A percentile compares a stretch with the other conserved stretches of the same genome.
Conservation (phyloP, 1,284 basidiomycete species). For the Cutaneotrichosporon cavernicola region DNA sequence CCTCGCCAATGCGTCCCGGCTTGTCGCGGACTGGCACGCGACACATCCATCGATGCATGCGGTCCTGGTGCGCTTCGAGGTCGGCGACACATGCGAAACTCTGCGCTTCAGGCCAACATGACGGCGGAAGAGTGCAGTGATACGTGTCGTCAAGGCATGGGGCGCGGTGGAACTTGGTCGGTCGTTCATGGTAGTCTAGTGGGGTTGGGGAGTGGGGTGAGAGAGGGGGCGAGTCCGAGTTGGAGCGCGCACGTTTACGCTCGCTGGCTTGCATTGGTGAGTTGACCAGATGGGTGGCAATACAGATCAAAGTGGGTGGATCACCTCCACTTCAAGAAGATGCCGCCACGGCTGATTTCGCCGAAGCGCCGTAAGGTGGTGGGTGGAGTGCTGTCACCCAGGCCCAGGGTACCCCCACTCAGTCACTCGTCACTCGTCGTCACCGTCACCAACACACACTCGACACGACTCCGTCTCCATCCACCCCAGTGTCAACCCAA, state of each 20-base stretch:
- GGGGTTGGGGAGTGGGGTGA: neutral
- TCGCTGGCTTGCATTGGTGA: neutral
- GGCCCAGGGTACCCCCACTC: neutral
- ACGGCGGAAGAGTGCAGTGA: constrained; percentile 75
- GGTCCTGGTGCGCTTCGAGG: constrained; percentile 75
- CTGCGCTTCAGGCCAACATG: constrained; percentile 68
- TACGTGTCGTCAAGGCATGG: constrained; percentile 42
- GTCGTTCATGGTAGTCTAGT: constrained; percentile 1
- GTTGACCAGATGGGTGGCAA: neutral
- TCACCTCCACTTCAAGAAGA: constrained; percentile 9
- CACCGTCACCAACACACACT: constrained; percentile 8
- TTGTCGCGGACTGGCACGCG: constrained; percentile 46
- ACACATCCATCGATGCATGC: constrained; percentile 79
- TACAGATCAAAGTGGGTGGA: neutral
- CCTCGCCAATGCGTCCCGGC: constrained; percentile 35
- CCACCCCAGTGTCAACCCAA: neutral
- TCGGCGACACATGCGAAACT: constrained; percentile 63
- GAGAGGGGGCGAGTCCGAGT: neutral
- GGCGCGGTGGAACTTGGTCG: constrained; percentile 32
- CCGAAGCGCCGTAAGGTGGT: constrained; percentile 8
- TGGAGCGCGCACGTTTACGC: constrained; percentile 14
- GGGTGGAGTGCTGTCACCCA: neutral
- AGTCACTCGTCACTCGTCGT: constrained; percentile 1
- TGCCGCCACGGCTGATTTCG: constrained; percentile 3
- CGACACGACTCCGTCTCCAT: neutral